A percentile compares a stretch with the other conserved stretches of the same genome.
Conservation (phyloP, 2,329 filamentous ascomycete genomes). For the Ascochyta pisi region DNA sequence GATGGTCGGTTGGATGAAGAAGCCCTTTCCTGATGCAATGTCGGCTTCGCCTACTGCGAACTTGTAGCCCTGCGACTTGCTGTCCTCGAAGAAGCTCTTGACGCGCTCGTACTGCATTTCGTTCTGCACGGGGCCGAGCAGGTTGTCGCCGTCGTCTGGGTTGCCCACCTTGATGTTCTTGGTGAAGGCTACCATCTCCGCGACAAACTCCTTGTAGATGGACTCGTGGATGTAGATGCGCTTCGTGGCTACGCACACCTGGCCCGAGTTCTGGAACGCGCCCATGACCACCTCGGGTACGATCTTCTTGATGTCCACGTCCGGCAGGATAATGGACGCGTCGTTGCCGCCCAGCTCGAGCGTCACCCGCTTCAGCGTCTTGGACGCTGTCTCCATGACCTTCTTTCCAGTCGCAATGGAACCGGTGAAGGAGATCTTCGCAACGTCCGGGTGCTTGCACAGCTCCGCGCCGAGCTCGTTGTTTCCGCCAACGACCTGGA, state of each 20-base stretch:
- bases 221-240: constrained; percentile 49
- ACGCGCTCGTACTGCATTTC: constrained; percentile 69
- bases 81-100: constrained; percentile 63
- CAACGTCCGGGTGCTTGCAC: constrained; percentile 65
- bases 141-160: constrained; percentile 52
- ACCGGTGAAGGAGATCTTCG: constrained; percentile 70
- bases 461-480: constrained; percentile 67
- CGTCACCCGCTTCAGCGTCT: constrained; percentile 66
- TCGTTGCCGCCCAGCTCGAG: constrained; percentile 70
- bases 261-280: constrained; percentile 64
- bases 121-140: constrained; percentile 69
- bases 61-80: constrained; percentile 60
- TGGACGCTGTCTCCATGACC: constrained; percentile 63
- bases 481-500: constrained; percentile 67
- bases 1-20: constrained; percentile 67
- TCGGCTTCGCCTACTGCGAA: constrained; percentile 59
- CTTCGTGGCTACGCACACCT: constrained; percentile 51
- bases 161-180: constrained; percentile 51
- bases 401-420: constrained; percentile 67
- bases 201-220: constrained; percentile 48
- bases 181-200: constrained; percentile 55
- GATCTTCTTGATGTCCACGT: constrained; percentile 62
- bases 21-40: constrained; percentile 53
- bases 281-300: constrained; percentile 59
- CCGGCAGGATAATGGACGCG: constrained; percentile 64